Evolutionary conservation across 2,329 filamentous ascomycete species (phyloP), one percentile per base, ranked within the genome.

Genomic region (Trichoderma endophyticum): DNA sequence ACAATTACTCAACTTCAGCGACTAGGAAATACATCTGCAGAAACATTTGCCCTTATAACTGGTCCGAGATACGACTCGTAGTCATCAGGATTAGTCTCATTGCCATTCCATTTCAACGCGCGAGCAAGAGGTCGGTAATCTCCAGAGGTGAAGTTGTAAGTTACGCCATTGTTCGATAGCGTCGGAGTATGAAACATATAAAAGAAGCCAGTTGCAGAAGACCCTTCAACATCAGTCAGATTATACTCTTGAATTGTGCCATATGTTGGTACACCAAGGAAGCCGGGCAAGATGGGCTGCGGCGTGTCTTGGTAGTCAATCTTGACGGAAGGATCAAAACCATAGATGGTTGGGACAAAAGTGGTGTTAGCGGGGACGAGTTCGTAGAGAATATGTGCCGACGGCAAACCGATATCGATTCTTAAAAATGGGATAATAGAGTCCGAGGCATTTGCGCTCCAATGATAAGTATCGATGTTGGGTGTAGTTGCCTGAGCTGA

Each of bases 61-160:
- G 61, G 61, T 1, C 69, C 69, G 9, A 65, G 61, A 54, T 54
- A 65, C 2, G 69, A 71, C 14, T 71, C 24, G n/a, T 48, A 65
- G 34, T 71, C 51, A 3, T 57, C 61, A 26, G 69, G 51, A 9
- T 63, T 71, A 4, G 69, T 21, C 14, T 65, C 69, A 6, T 65
- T 34, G 39, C 60, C 62, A 18, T 57, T 51, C 24, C 54, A 71
- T 6, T n/a, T 60, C 32, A 64, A 15, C 6, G 54, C 60, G 2
- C 69, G 69, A n/a, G 65, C 9, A 18, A 71, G 69, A 18, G 48
- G 61, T 30, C 69, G 69, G 8, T 64, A 65, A 28, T 64, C 69
- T 4, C 69, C 69, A 26, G 69, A 59, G 21, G 36, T n/a, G n/a
- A 71, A 34, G 51, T 57, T 51, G 26, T 26, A 36, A 9, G 48